Conservation (phyloP, 2,329 filamentous ascomycete genomes). For the Fusarium sp. region DNA sequence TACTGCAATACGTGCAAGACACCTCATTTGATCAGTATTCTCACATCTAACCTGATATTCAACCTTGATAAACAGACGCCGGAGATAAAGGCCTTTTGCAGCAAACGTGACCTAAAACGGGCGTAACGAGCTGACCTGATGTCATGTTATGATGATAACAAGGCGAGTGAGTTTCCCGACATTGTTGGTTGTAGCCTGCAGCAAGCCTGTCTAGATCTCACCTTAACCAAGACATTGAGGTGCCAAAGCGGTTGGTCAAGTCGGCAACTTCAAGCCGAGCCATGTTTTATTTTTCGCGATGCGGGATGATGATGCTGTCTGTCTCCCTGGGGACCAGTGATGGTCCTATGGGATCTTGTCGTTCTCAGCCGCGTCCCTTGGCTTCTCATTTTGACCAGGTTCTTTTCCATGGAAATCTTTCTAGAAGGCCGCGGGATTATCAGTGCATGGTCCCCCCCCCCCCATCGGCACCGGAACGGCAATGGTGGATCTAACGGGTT, state of each 20-base stretch:
- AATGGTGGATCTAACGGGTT: conserved; percentile 1
- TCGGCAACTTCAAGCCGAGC: conserved; percentile 28
- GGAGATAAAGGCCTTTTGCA: conserved; percentile 28
- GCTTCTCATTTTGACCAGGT: conserved; percentile 1
- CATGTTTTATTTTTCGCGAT: conserved; percentile 2
- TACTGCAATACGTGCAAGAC: not conserved
- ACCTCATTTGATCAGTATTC: not conserved
- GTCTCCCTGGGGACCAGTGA: not conserved
- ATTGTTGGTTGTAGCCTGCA: not conserved
- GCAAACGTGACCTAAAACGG: conserved; percentile 27
- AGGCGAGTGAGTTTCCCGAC: conserved; percentile 16
- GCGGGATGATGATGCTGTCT: conserved; percentile 9
- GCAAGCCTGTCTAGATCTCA: conserved; percentile 1
- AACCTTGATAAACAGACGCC: conserved; percentile 8
- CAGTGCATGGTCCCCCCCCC: not conserved
- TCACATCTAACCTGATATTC: not conserved
- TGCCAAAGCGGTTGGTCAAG: conserved; percentile 17
- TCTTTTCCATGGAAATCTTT: conserved; percentile 21
- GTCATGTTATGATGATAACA: conserved; percentile 33
- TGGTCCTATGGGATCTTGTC: conserved; percentile 12
- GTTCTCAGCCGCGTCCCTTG: not conserved
- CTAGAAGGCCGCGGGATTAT: conserved; percentile 37
- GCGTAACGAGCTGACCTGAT: conserved; percentile 34
- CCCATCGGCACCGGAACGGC: conserved; percentile 34
- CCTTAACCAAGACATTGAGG: not conserved